Conservation (phyloP, 495 filamentous ascomycete species). For the Cladorrhinum samala region DNA sequence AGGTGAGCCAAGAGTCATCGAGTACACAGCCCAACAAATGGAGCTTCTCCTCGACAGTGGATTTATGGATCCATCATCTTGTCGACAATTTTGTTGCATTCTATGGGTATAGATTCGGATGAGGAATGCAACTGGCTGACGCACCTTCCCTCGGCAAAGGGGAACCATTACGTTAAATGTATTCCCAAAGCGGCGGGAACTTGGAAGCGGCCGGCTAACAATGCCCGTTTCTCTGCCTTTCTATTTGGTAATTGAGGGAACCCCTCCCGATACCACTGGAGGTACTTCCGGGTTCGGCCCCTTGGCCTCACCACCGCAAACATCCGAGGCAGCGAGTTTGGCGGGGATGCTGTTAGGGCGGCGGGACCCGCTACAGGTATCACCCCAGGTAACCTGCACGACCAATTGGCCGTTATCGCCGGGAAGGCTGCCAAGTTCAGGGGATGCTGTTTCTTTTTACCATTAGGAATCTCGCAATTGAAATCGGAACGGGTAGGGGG, state of each 20-base stretch:
- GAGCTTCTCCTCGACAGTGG: background rate
- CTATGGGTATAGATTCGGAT: background rate
- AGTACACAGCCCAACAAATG: background rate
- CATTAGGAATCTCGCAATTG: conserved; percentile 34
- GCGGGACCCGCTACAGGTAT: conserved; percentile 1
- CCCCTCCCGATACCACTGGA: no score
- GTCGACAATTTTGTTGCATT: background rate
- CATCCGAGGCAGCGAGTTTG: background rate
- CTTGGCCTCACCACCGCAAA: no score
- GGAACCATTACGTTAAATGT: conserved; percentile 48
- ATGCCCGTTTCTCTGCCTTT: no score
- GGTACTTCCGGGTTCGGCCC: no score
- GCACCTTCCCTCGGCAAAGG: conserved; percentile 32
- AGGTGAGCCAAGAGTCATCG: no score
- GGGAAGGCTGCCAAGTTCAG: conserved; percentile 16
- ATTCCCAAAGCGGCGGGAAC: conserved; percentile 33
- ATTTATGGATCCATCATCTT: background rate
- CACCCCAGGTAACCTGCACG: background rate
- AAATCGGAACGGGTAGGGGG: conserved; percentile 12
- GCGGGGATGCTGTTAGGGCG: conserved; percentile 10
- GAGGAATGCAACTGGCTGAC: background rate
- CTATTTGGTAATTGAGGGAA: conserved; percentile 41
- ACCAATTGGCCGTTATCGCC: background rate
- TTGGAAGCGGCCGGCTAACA: no score
- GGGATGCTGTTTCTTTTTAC: conserved; percentile 28